Evolutionary conservation across 2,329 filamentous ascomycete genomes (phyloP).

Genomic region (Penicillium sp.): DNA sequence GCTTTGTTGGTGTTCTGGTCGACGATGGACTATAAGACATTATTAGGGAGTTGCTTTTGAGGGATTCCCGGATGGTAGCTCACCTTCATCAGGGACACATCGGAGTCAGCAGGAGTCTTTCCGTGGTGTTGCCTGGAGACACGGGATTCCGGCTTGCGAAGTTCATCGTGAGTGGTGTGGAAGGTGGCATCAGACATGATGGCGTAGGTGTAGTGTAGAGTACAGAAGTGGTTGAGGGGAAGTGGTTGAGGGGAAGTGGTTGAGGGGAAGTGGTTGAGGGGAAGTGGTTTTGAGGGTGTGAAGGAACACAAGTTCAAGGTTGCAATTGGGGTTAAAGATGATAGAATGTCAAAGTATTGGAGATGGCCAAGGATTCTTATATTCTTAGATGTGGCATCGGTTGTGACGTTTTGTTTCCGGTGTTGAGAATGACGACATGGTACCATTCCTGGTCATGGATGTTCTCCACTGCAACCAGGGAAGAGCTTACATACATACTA

Average conservation of each 20-base stretch:
- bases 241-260: too few relatives aligned
- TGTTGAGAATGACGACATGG: slow-evolving; percentile 19
- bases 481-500: not conserved
- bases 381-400: slow-evolving; percentile 1
- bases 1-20: slow-evolving; percentile 50
- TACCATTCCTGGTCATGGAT: slow-evolving; percentile 5
- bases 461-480: slow-evolving; percentile 4
- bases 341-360: not conserved
- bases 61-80: not conserved
- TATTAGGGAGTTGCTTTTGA: not conserved
- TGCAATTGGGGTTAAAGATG: too few relatives aligned
- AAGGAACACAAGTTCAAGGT: too few relatives aligned
- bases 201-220: not conserved
- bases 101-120: slow-evolving; percentile 42
- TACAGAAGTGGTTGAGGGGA: not conserved
- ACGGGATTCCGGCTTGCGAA: slow-evolving; percentile 47
- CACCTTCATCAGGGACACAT: slow-evolving; percentile 48
- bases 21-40: slow-evolving; percentile 32
- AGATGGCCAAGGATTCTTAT: not conserved
- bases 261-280: not conserved
- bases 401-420: slow-evolving; percentile 15
- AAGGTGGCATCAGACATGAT: slow-evolving; percentile 40
- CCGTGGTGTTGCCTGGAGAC: slow-evolving; percentile 40
- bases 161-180: slow-evolving; percentile 48
- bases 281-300: not conserved